Evolutionary conservation across 2,329 filamentous ascomycete genomes (phyloP), one percentile per base, ranked within the genome.

Genomic region (Stachybotrys chartarum): DNA sequence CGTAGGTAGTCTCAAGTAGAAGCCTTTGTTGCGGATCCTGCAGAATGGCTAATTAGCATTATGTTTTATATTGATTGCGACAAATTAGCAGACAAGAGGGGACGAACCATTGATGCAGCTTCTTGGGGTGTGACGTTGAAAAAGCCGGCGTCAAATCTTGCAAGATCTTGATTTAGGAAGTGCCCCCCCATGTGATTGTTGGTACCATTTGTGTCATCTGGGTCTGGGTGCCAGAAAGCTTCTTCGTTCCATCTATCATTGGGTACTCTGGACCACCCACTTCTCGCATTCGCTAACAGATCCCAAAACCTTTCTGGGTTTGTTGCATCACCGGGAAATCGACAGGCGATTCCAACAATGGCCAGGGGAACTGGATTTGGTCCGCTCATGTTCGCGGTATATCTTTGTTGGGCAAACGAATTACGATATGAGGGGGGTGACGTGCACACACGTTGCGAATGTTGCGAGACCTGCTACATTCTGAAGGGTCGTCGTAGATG

Each of bases 1-100:
- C 78, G 58, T 76, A 81, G 1, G 75, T 73, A 56, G 73, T 76
- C 63, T 81, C 78, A 2, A 80, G 69, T 24, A 78, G 67, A 16
- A 79, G 64, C 0, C 78, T 70, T 56, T 80, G 77, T 57, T 80
- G 77, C 1, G 78, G 78, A 48, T 81, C 78, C 50, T 51, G 49
- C 11, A 8, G n/a, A 31, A 16, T 16, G 7, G 18, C 30, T 31
- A 31, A 31, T 51, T 51, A 51, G 32, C 6, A 31, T 30, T n/a
- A n/a, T n/a, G n/a, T n/a, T n/a, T n/a, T n/a, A n/a, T n/a, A n/a
- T n/a, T n/a, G n/a, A n/a, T n/a, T n/a, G n/a, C n/a, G n/a, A n/a
- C n/a, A n/a, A n/a, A n/a, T n/a, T n/a, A 39, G 35, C 35, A 39
- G 35, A 39, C 7, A 12, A 11, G 30, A 24, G 30, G 32, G n/a